Percentiles rank a stretch among this genome's conserved stretches.
phyloP scores from a whole-genome alignment of 164 flowering plant genomes.

The Amborella trichopoda region DNA sequence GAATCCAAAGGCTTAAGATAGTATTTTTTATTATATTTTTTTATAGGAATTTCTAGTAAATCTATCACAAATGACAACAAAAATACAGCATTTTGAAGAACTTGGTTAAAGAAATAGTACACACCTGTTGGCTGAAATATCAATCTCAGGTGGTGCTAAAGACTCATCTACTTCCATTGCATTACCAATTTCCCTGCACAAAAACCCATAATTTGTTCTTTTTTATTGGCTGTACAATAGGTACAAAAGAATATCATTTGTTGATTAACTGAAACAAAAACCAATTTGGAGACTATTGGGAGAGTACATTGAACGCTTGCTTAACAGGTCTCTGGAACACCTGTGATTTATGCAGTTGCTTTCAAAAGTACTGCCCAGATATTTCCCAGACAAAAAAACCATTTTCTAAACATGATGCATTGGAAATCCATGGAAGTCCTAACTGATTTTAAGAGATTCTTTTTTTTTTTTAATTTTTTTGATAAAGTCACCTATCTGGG shows the following conservation, averaged over 20 bases:
- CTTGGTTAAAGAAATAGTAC: not conserved
- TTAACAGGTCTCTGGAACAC: not conserved
- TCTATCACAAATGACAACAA: not conserved
- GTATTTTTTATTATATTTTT: not conserved
- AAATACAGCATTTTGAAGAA: not conserved
- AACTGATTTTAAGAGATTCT: not conserved
- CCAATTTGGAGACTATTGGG: not conserved
- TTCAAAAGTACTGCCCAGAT: not conserved
- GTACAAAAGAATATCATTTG: too few species aligned
- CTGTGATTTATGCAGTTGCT: not conserved
- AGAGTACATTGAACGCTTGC: not conserved
- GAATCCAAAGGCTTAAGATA: not conserved
- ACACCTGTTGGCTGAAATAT: slow-evolving; percentile 57
- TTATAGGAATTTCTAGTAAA: not conserved
- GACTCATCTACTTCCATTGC: slow-evolving; percentile 90
- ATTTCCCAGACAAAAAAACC: not conserved
- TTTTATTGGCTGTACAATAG: not conserved
- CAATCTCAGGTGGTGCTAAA: slow-evolving; percentile 14
- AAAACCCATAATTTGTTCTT: not conserved
- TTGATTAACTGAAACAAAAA: not conserved
- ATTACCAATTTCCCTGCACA: slow-evolving; percentile 17
- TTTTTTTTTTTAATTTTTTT: not conserved
- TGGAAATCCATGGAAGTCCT: not conserved
- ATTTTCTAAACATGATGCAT: not conserved
- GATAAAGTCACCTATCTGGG: slow-evolving; percentile 23